Conservation (phyloP, 2,329 filamentous ascomycete genomes). For the Ustulina deusta region DNA sequence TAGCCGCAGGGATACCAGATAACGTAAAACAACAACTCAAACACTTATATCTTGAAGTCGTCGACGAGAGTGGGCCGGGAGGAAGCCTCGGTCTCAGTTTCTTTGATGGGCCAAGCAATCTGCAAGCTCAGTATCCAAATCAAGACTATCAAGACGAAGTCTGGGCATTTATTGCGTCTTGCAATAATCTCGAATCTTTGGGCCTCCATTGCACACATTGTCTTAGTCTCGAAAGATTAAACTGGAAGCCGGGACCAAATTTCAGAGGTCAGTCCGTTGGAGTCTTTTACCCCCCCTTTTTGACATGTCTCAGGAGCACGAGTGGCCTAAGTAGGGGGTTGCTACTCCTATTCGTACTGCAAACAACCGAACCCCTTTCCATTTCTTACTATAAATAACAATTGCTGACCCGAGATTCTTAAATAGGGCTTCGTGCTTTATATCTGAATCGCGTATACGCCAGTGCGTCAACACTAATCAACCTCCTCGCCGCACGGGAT, state of each 20-base stretch:
- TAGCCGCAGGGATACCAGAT: background rate
- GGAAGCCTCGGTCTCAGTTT: too few relatives aligned
- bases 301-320: too few relatives aligned
- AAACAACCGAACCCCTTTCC: too few relatives aligned
- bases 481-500: background rate
- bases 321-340: too few relatives aligned
- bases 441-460: background rate
- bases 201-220: background rate
- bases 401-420: background rate
- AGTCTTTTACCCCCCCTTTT: background rate
- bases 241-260: background rate
- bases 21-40: constrained; percentile 9
- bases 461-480: background rate
- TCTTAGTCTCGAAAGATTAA: background rate
- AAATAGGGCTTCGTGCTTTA: constrained; percentile 1
- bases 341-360: background rate
- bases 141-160: background rate
- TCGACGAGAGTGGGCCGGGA: background rate
- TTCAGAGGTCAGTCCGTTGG: background rate
- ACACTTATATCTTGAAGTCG: background rate
- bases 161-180: background rate
- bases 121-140: background rate
- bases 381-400: background rate
- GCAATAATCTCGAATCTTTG: constrained; percentile 9
- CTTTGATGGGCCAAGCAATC: too few relatives aligned